Evolutionary conservation across 2,329 filamentous ascomycete species (phyloP).

Genomic region (Venturia asperata): DNA sequence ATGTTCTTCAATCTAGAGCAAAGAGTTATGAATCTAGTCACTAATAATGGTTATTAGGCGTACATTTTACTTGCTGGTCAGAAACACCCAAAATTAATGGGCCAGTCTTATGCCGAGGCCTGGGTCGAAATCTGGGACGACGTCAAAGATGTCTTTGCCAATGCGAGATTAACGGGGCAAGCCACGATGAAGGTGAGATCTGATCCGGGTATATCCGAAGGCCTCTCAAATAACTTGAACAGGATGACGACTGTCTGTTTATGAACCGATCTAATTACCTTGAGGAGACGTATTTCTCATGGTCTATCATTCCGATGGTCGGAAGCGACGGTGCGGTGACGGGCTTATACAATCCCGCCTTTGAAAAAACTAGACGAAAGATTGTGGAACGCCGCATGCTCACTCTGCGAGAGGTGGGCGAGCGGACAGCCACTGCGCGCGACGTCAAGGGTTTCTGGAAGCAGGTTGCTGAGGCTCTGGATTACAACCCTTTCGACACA

Average conservation of each 20-base stretch:
- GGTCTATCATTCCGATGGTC: constrained; percentile 72
- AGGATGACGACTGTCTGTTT: constrained; percentile 69
- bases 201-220: constrained; percentile 11
- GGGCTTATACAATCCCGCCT: constrained; percentile 71
- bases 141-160: constrained; percentile 60
- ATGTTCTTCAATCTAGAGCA: neutral
- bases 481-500: constrained; percentile 67
- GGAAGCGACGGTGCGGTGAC: constrained; percentile 67
- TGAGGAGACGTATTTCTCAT: constrained; percentile 77
- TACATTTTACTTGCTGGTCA: constrained; percentile 53
- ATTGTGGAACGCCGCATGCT: constrained; percentile 75
- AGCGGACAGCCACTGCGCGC: constrained; percentile 64
- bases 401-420: constrained; percentile 68
- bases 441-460: constrained; percentile 69
- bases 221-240: neutral
- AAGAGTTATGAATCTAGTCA: neutral
- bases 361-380: constrained; percentile 72
- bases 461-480: constrained; percentile 60
- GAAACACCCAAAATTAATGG: constrained; percentile 73
- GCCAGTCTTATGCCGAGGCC: constrained; percentile 58
- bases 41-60: constrained; percentile 36
- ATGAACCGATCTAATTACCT: constrained; percentile 61
- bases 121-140: constrained; percentile 72
- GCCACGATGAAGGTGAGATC: constrained; percentile 61
- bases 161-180: constrained; percentile 62